phyloP scores from a whole-genome alignment of 2,329 filamentous ascomycete genomes.

The Cladosporium sp. region DNA sequence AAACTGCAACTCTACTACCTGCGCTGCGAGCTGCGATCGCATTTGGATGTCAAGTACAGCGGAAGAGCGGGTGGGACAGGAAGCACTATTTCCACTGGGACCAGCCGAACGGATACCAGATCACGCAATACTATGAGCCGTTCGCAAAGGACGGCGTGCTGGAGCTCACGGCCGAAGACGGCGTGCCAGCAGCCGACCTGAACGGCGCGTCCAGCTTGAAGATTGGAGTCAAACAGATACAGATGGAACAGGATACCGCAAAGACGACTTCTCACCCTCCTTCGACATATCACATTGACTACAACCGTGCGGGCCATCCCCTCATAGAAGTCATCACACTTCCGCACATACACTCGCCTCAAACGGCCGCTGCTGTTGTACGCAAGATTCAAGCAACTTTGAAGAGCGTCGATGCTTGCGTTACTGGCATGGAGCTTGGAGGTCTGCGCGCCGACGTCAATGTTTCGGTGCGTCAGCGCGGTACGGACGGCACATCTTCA shows the following conservation, averaged over 20 bases:
- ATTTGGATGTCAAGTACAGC: conserved; percentile 76
- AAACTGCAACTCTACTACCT: conserved; percentile 78
- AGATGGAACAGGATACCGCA: conserved; percentile 97
- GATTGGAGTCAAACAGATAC: conserved; percentile 87
- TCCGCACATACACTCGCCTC: conserved; percentile 83
- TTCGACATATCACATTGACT: conserved; percentile 78
- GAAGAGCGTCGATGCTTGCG: conserved; percentile 78
- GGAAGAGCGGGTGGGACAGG: conserved; percentile 80
- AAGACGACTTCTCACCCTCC: conserved; percentile 82
- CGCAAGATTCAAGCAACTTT: conserved; percentile 84
- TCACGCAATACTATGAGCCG: conserved; percentile 88
- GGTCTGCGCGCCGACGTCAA: conserved; percentile 93
- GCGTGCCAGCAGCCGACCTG: conserved; percentile 73
- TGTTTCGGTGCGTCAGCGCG: conserved; percentile 74
- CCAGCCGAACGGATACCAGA: conserved; percentile 94
- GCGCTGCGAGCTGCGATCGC: conserved; percentile 88
- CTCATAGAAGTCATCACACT: conserved; percentile 94
- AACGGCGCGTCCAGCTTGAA: conserved; percentile 65
- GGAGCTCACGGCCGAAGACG: conserved; percentile 72
- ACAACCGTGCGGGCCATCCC: conserved; percentile 89
- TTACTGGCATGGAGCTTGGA: conserved; percentile 89
- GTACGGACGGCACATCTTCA: conserved; percentile 42
- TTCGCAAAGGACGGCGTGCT: conserved; percentile 71
- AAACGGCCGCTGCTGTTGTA: conserved; percentile 84
- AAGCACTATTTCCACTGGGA: conserved; percentile 99